These are phyloP conservation scores for Leptomonas pyrrhocoris DNA, from an alignment of 208 protist genomes.

Conservation along the genomic window DNA sequence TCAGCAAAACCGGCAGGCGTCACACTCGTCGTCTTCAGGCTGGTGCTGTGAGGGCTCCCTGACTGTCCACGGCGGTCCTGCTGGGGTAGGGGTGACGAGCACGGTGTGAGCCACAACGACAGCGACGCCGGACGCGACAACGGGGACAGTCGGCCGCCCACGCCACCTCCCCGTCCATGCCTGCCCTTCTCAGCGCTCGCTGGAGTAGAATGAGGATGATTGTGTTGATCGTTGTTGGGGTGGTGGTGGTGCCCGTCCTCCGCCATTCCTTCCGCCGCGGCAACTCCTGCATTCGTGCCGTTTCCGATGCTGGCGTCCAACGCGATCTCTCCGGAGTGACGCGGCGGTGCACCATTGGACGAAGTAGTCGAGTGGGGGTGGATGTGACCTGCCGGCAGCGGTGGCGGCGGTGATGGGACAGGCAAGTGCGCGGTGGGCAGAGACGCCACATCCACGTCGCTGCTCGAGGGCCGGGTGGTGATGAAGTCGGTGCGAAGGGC, in stretches of 20 bases:
- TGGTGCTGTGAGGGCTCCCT: neutral
- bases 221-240: neutral
- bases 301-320: too few species aligned
- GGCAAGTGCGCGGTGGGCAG: neutral
- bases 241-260: neutral
- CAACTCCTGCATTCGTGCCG: too few species aligned
- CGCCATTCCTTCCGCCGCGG: too few species aligned
- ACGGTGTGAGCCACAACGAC: neutral
- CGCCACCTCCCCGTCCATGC: neutral
- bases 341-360: too few species aligned
- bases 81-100: neutral
- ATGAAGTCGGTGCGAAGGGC: constrained; percentile 33
- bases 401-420: neutral
- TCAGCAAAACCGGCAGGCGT: neutral
- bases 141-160: neutral
- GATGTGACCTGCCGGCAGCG: neutral
- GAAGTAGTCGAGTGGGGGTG: neutral
- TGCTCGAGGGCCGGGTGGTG: constrained; percentile 7
- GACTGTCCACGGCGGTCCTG: neutral
- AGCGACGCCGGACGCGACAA: neutral
- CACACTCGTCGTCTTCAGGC: neutral
- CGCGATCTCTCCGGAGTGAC: too few species aligned
- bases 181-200: neutral
- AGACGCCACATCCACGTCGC: constrained; percentile 2
- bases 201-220: too few species aligned